These are phyloP conservation scores for Fusarium irregulare DNA, from an alignment of 2,329 filamentous ascomycete genomes.

Conservation along the genomic window DNA sequence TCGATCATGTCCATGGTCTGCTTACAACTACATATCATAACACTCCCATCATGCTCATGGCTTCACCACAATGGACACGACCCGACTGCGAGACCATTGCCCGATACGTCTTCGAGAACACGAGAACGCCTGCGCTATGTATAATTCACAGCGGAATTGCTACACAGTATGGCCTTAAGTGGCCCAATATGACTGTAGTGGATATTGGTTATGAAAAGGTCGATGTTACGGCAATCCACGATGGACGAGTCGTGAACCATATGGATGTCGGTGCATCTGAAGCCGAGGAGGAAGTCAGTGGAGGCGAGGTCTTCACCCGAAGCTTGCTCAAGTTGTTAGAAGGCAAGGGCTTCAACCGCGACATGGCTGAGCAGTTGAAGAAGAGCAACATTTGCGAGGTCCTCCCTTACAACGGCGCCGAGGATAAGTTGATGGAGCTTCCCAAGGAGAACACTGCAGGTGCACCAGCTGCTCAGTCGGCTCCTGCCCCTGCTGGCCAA, in stretches of 20 bases:
- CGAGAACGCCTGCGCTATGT: conserved; percentile 91
- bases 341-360: conserved; percentile 67
- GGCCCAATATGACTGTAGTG: conserved; percentile 82
- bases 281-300: conserved; percentile 67
- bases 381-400: conserved; percentile 75
- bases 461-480: conserved; percentile 23
- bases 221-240: conserved; percentile 89
- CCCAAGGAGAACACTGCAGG: conserved; percentile 56
- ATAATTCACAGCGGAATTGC: conserved; percentile 91
- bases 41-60: conserved; percentile 90
- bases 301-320: conserved; percentile 88
- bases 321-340: conserved; percentile 75
- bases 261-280: conserved; percentile 70
- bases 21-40: conserved; percentile 95
- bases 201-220: conserved; percentile 94
- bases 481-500: conserved; percentile 38
- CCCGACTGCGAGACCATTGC: conserved; percentile 88
- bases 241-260: conserved; percentile 79
- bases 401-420: conserved; percentile 64
- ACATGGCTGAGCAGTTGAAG: conserved; percentile 79
- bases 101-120: conserved; percentile 97
- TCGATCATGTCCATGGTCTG: conserved; percentile 90
- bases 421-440: conserved; percentile 60
- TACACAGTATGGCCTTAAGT: conserved; percentile 83
- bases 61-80: conserved; percentile 89